Evolutionary conservation across 2,329 filamentous ascomycete species (phyloP), one percentile per base, ranked within the genome.

Genomic region (Colletotrichum simmondsii): DNA sequence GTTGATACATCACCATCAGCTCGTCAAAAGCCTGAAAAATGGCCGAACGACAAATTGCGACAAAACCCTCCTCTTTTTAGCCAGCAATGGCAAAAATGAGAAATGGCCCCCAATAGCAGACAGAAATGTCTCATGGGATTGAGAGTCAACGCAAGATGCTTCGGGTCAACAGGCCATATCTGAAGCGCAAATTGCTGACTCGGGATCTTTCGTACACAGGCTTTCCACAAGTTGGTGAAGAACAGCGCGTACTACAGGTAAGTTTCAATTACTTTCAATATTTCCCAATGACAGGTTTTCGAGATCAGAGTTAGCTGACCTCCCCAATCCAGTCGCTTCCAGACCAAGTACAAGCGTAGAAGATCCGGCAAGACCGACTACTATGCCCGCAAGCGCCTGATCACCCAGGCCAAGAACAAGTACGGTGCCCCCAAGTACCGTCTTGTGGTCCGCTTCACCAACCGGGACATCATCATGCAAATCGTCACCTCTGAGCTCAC

Each of bases 111-210:
- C 60, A 56, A 28, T 37, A 64, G 71, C 72, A 68, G 74, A 81
- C 83, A 85, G 84, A 86, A 86, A 86, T 85, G 84, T 80, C 83
- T 79, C 78, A 79, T 66, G 54, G 66, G 69, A 16, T 65, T 72
- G 79, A 90, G 93, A 93, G 93, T 97, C 94, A 88, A 89, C 91
- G 95, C 96, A 98, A 98, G 94, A 95, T 97, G 95, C 95, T 98
- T 98, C 96, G 95, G 94, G 94, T 78, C 78, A 86, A 87, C 54
- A 85, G 85, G 82, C 78, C 81, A 83, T 79, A 81, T 91, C 95
- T 98, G 95, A 98, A 98, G 95, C 95, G 95, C 92, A 92, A 98
- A 98, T 98, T 98, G 96, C 96, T 98, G 95, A 98, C 95, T 98
- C 94, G 92, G 86, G 89, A 61, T 64, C 57, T 71, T 56, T 86